phyloP scores from a whole-genome alignment of 2,329 filamentous ascomycete species.

The Escovopsis sp. region DNA sequence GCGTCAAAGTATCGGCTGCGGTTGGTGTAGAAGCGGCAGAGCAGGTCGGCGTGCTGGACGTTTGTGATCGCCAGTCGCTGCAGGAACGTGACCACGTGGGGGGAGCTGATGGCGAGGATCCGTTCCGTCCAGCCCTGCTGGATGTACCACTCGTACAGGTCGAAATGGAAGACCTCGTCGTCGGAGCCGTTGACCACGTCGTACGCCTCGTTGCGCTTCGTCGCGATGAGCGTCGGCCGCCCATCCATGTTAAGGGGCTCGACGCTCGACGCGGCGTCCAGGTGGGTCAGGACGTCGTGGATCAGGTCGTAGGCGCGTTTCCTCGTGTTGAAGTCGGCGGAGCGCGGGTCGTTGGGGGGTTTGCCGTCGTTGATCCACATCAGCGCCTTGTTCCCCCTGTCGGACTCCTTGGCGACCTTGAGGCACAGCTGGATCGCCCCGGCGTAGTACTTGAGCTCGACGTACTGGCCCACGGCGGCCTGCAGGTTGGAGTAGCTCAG shows the following conservation, averaged over 20 bases:
- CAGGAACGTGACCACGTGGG: conserved; percentile 76
- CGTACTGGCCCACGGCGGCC: conserved; percentile 65
- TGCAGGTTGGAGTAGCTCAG: conserved; percentile 69
- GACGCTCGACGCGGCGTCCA: conserved; percentile 55
- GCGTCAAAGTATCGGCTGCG: conserved; percentile 73
- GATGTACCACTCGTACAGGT: conserved; percentile 97
- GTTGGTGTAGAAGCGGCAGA: conserved; percentile 87
- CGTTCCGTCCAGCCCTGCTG: conserved; percentile 70
- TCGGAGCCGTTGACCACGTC: conserved; percentile 74
- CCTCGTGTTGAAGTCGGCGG: conserved; percentile 52
- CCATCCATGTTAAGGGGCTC: conserved; percentile 68
- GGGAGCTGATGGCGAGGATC: conserved; percentile 69
- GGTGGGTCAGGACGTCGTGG: conserved; percentile 60
- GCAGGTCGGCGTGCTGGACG: conserved; percentile 68
- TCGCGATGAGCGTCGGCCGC: conserved; percentile 57
- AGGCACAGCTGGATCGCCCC: conserved; percentile 82
- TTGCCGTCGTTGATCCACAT: conserved; percentile 78
- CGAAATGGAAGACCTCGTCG: conserved; percentile 90
- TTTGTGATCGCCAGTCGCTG: conserved; percentile 59
- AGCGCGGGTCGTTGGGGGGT: conserved; percentile 55
- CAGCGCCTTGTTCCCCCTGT: conserved; percentile 73
- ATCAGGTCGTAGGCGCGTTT: conserved; percentile 77
- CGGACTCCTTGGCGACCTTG: conserved; percentile 66
- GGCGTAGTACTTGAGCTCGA: conserved; percentile 74
- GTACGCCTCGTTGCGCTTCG: conserved; percentile 77